Conservation (phyloP, 2,329 filamentous ascomycete species). For the Malbranchea zuffiana region DNA sequence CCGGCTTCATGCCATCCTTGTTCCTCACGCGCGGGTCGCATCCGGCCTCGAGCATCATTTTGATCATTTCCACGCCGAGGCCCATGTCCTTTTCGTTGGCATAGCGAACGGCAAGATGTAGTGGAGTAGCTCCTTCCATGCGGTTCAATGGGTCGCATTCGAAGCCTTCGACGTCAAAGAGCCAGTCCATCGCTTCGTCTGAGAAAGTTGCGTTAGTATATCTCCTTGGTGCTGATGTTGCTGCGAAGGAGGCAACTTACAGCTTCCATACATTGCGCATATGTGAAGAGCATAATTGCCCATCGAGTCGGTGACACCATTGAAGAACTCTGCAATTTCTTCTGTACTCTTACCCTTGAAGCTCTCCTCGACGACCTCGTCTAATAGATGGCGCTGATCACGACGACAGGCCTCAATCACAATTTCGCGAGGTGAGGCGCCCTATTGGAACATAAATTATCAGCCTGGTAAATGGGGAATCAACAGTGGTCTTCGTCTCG, state of each 20-base stretch:
- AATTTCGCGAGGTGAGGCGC: conserved; percentile 72
- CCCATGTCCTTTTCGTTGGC: conserved; percentile 38
- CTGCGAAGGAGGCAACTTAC: conserved; percentile 40
- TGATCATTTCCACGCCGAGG: conserved; percentile 36
- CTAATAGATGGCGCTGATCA: conserved; percentile 79
- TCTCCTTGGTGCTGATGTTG: background rate
- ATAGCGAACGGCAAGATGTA: conserved; percentile 36
- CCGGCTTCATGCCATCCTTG: conserved; percentile 37
- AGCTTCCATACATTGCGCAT: conserved; percentile 74
- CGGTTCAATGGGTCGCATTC: conserved; percentile 40
- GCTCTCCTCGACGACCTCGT: conserved; percentile 54
- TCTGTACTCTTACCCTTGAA: conserved; percentile 48
- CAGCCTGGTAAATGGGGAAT: no score
- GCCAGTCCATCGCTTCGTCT: conserved; percentile 39
- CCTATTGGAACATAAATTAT: no score
- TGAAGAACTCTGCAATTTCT: conserved; percentile 66
- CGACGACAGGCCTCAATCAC: conserved; percentile 86
- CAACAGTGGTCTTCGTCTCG: no score
- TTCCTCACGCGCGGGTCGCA: conserved; percentile 40
- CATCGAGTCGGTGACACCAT: conserved; percentile 72
- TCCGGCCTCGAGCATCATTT: conserved; percentile 41
- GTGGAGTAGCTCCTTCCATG: conserved; percentile 37
- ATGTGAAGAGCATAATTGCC: conserved; percentile 86
- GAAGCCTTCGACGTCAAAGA: conserved; percentile 39
- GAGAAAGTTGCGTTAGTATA: background rate